These are phyloP conservation scores for Actinomucor elegans DNA, from an alignment of 371 early-diverging fungal genomes.

Conservation along the genomic window DNA sequence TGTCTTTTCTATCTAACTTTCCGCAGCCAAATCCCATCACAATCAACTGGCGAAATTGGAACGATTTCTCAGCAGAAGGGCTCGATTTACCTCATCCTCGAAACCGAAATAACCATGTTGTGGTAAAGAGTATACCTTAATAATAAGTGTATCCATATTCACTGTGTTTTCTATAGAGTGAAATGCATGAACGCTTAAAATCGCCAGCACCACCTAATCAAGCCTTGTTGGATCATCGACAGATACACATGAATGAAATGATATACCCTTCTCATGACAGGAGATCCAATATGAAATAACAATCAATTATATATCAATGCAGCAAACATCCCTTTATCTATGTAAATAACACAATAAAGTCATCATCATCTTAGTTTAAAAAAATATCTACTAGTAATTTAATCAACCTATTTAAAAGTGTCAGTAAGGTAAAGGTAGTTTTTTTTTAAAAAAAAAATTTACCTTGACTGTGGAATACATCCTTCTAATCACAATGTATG, in stretches of 20 bases:
- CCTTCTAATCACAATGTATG: conserved; percentile 33
- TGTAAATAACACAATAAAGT: no score
- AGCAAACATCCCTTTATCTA: no score
- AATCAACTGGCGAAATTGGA: conserved; percentile 48
- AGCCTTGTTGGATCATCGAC: background rate
- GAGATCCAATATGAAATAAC: no score
- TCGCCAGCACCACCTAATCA: conserved; percentile 14
- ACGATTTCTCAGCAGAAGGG: conserved; percentile 45
- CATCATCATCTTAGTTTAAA: no score
- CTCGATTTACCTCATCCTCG: conserved; percentile 36
- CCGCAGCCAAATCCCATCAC: conserved; percentile 38
- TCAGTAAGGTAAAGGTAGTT: no score
- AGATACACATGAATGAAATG: conserved; percentile 3
- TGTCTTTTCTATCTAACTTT: conserved; percentile 37
- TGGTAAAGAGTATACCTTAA: conserved; percentile 9
- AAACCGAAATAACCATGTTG: conserved; percentile 13
- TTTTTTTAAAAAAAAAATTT: no score
- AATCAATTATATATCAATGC: no score
- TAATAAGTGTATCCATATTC: background rate
- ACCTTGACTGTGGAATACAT: conserved; percentile 50
- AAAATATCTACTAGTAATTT: no score
- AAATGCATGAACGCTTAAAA: conserved; percentile 17
- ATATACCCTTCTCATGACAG: no score
- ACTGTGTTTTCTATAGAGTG: conserved; percentile 8
- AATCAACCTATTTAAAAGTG: no score